These are phyloP conservation scores for Fusarium heterosporum DNA, from an alignment of 2,329 filamentous ascomycete species.

Conservation along the genomic window DNA sequence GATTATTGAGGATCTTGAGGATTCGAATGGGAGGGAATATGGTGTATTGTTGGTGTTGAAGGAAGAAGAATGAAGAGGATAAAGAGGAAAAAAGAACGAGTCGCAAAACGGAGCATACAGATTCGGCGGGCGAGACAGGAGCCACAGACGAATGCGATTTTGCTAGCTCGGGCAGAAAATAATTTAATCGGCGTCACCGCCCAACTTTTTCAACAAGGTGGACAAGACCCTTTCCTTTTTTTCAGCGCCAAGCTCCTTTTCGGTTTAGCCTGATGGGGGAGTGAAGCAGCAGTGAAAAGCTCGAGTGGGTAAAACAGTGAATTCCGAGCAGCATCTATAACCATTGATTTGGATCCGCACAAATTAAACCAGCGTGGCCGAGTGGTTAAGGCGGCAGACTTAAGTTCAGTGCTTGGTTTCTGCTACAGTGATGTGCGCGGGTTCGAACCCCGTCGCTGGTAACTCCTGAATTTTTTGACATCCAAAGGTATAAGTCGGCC, in stretches of 20 bases:
- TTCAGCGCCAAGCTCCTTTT: slow-evolving; percentile 28
- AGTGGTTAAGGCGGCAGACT: slow-evolving; percentile 32
- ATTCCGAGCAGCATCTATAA: background rate
- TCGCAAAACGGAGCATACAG: slow-evolving; percentile 36
- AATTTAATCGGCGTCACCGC: slow-evolving; percentile 49
- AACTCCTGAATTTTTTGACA: background rate
- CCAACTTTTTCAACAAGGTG: slow-evolving; percentile 38
- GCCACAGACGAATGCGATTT: slow-evolving; percentile 44
- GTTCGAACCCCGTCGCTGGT: slow-evolving; percentile 17
- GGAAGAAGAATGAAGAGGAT: slow-evolving; percentile 12
- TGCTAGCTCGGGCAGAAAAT: slow-evolving; percentile 48
- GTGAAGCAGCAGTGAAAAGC: background rate
- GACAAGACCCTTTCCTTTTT: slow-evolving; percentile 29
- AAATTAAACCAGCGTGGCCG: slow-evolving; percentile 6
- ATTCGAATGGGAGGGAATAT: slow-evolving; percentile 2
- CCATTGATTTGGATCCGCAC: background rate
- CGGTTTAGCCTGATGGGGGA: slow-evolving; percentile 12
- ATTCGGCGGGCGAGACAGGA: slow-evolving; percentile 27
- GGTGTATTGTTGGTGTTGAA: slow-evolving; percentile 5
- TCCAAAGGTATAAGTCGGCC: background rate
- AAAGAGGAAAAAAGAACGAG: slow-evolving; percentile 19
- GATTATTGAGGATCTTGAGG: slow-evolving; percentile 6
- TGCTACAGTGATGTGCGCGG: slow-evolving; percentile 23
- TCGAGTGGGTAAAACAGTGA: background rate
- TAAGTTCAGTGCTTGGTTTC: slow-evolving; percentile 17